Base-by-base conservation (phyloP, 805 yeast species). In the Candida coquimbonensis region DNA sequence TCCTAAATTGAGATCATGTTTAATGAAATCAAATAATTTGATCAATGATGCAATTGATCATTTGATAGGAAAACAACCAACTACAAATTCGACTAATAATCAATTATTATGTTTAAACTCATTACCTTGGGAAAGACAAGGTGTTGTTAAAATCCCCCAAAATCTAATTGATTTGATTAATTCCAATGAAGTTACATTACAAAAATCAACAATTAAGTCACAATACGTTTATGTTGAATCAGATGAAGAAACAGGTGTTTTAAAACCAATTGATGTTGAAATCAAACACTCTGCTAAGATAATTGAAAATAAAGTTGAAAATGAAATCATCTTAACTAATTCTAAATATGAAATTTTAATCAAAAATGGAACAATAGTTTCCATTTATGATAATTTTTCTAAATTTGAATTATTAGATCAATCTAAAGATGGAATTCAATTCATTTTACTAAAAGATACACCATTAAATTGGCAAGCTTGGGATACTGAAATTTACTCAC, bases 381-480 rank as follows among this genome's bases (percentile, higher is more conserved):
- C 88, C 13, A 68, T 93, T 38, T 69, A 65, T 53, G 97, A 89
- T 61, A 54, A 75, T 35, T 66, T 65, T 2, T 67, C 73, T 8
- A 69, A 69, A 45, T 69, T 89, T 12, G 95, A 91, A 60, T 75
- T 84, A 21, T 69, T 93, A 44, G 87, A 84, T 48, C 24, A 69
- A 66, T 31, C 34, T 2, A 16, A 88, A 87, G 36, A 17, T 17
- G 96, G 90, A 16, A 88, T 89, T 56, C 95, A 86, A 62, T 80
- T 80, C 52, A 80, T 88, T 1, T 60, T 93, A 47, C 85, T 85
- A 57, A 90, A 90, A 53, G 99, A 93, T 62, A 85, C 87, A 51
- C 99, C 99, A 9, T 70, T 87, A 57, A 82, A 75, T 46, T 91
- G 81, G 81, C 96, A 88, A 39, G 98, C 98, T 2, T 91, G 99